Percentiles rank a stretch among this genome's conserved stretches.
These are phyloP conservation scores for Saccharomycopsis babjevae DNA, from an alignment of 805 yeast species.

Conservation along the genomic window DNA sequence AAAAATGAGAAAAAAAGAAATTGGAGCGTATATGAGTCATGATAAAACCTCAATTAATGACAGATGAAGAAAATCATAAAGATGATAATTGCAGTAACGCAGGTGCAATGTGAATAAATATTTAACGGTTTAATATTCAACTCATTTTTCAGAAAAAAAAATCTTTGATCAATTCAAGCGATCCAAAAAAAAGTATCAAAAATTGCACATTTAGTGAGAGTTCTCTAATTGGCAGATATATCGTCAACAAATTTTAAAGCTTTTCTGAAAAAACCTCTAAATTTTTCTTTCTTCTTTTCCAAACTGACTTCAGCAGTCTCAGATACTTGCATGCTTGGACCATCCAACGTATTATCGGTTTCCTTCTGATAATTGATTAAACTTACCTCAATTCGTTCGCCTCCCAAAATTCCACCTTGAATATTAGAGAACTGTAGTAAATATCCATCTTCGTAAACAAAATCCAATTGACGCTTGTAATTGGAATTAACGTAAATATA, in stretches of 20 bases:
- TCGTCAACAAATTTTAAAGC: slow-evolving; percentile 1
- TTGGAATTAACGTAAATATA: slow-evolving; percentile 33
- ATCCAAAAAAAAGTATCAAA: no score
- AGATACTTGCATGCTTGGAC: slow-evolving; percentile 15
- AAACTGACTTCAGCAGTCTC: background rate
- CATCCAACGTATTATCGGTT: background rate
- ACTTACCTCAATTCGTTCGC: slow-evolving; percentile 36
- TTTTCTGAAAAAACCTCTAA: slow-evolving; percentile 2
- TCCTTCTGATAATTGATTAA: slow-evolving; percentile 27
- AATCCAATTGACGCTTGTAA: slow-evolving; percentile 34
- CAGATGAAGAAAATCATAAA: no score
- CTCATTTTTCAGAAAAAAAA: no score
- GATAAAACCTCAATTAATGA: no score
- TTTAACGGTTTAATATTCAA: no score
- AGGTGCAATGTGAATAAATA: no score
- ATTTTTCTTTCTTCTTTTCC: slow-evolving; percentile 1
- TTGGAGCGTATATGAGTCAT: no score
- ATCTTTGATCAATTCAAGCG: no score
- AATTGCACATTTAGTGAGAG: background rate
- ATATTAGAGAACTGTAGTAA: slow-evolving; percentile 33
- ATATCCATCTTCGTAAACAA: slow-evolving; percentile 25
- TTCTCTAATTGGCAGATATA: background rate
- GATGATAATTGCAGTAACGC: no score
- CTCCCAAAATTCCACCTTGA: slow-evolving; percentile 46
- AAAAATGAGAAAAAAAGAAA: no score